Evolutionary conservation across 805 yeast genomes (phyloP).

Genomic region (Barnettozyma vustinii): DNA sequence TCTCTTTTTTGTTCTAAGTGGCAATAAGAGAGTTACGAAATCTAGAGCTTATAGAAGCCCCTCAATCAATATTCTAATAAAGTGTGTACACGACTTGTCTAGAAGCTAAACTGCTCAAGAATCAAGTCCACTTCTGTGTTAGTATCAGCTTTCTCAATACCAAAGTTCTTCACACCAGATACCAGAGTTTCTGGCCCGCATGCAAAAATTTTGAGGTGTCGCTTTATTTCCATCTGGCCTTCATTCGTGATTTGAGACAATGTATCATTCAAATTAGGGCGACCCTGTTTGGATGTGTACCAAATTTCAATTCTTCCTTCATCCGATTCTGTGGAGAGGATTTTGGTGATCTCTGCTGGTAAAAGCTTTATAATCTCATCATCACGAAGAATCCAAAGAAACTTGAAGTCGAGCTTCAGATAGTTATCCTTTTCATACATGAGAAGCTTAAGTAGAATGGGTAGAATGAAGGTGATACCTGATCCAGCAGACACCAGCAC

Average conservation of each 20-base stretch:
- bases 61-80: too few species aligned
- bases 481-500: slow-evolving; percentile 10
- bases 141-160: slow-evolving; percentile 1
- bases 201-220: slow-evolving; percentile 16
- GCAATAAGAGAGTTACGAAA: too few species aligned
- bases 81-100: background rate
- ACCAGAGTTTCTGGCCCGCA: slow-evolving; percentile 24
- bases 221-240: background rate
- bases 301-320: slow-evolving; percentile 11
- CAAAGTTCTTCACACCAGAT: slow-evolving; percentile 20
- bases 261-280: slow-evolving; percentile 18
- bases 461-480: slow-evolving; percentile 10
- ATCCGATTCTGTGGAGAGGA: background rate
- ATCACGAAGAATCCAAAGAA: slow-evolving; percentile 21
- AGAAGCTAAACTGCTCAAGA: slow-evolving; percentile 22
- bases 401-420: slow-evolving; percentile 12
- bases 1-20: too few species aligned
- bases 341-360: background rate
- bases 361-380: slow-evolving; percentile 6
- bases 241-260: slow-evolving; percentile 4
- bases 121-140: slow-evolving; percentile 14
- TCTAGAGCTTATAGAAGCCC: too few species aligned
- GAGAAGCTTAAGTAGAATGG: slow-evolving; percentile 12
- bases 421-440: slow-evolving; percentile 9
- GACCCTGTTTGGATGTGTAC: slow-evolving; percentile 15